Evolutionary conservation across 768 basidiomycete genomes (phyloP).

Genomic region (Holtermanniella nyarrowii): DNA sequence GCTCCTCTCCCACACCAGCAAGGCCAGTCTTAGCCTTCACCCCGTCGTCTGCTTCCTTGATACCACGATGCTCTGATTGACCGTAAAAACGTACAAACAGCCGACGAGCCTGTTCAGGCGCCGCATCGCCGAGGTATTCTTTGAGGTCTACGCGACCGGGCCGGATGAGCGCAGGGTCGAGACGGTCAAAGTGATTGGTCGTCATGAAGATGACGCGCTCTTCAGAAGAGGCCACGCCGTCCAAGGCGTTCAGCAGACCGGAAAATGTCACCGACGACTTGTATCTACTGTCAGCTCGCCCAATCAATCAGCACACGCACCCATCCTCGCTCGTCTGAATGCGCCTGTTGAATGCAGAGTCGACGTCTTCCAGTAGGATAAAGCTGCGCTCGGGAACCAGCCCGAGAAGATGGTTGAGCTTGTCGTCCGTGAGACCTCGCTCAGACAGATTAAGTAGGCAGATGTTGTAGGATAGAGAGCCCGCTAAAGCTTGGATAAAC

Average conservation of each 20-base stretch:
- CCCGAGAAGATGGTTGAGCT: slow-evolving; percentile 81
- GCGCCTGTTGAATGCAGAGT: slow-evolving; percentile 91
- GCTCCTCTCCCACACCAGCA: slow-evolving; percentile 33
- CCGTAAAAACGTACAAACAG: slow-evolving; percentile 81
- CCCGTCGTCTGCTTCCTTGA: slow-evolving; percentile 23
- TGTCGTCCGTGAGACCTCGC: slow-evolving; percentile 91
- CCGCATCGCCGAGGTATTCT: slow-evolving; percentile 76
- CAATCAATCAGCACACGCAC: slow-evolving; percentile 45
- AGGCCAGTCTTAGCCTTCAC: slow-evolving; percentile 16
- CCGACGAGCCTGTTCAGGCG: slow-evolving; percentile 61
- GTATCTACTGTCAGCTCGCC: slow-evolving; percentile 49
- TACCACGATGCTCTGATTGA: slow-evolving; percentile 42
- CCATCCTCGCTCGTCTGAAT: slow-evolving; percentile 85
- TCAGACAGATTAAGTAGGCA: slow-evolving; percentile 92
- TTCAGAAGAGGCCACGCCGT: slow-evolving; percentile 94
- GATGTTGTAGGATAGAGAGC: slow-evolving; percentile 84
- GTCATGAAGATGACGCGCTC: slow-evolving; percentile 99
- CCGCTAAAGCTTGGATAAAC: slow-evolving; percentile 94
- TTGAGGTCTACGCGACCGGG: slow-evolving; percentile 88
- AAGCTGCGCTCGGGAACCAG: slow-evolving; percentile 88
- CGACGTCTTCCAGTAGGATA: slow-evolving; percentile 93
- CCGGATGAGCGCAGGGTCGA: slow-evolving; percentile 89
- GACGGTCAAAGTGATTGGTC: slow-evolving; percentile 81
- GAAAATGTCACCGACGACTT: slow-evolving; percentile 96
- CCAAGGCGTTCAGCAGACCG: slow-evolving; percentile 89